Base-by-base conservation (phyloP, 371 early-diverging fungal genomes). In the Synchytrium microbalum region DNA sequence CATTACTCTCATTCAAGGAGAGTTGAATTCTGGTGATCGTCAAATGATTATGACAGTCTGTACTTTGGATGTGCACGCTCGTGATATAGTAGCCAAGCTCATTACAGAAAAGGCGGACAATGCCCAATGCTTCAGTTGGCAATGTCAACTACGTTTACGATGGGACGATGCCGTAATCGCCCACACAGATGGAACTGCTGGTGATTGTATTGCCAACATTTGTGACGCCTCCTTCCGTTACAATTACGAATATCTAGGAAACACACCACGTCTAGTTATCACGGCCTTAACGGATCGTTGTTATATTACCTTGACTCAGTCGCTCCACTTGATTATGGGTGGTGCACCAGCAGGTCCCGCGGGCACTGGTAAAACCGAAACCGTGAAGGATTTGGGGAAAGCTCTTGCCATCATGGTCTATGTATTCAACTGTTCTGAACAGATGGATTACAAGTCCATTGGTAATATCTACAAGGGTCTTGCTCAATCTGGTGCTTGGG, bases 31-130 rank as follows among this genome's bases (percentile, higher is more conserved):
- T 54, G 68, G 69, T 5, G 65, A 81, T 46, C 83, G 85, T 63
- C 81, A 79, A 68, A 83, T 83, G 83, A 83, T 84, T 64, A 84
- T 84, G 85, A 79, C 85, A 0, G 76, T 84, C 1, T 84, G 85
- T 73, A 83, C 84, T 3, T 69, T 84, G 5, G 85, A 84, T 68
- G 85, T 84, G 60, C 85, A 84, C 64, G 84, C 85, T 8, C 77
- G 85, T 70, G 85, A 84, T 62, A 81, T 83, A 30, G 85, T 84
- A 25, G 80, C 82, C n/a, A 84, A 83, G 68, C 75, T 84, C n/a
- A 78, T 84, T 56, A 63, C 70, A 14, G 85, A 84, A 61, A 84
- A 84, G 69, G 85, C 85, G 3, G 84, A 83, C 53, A 82, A 77
- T 63, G 82, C 82, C 0, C 81, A 81, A 59, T 84, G 84, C 59